phyloP scores from a whole-genome alignment of 192 early-diverging fungal species.

The Powellomyces hirtus region DNA sequence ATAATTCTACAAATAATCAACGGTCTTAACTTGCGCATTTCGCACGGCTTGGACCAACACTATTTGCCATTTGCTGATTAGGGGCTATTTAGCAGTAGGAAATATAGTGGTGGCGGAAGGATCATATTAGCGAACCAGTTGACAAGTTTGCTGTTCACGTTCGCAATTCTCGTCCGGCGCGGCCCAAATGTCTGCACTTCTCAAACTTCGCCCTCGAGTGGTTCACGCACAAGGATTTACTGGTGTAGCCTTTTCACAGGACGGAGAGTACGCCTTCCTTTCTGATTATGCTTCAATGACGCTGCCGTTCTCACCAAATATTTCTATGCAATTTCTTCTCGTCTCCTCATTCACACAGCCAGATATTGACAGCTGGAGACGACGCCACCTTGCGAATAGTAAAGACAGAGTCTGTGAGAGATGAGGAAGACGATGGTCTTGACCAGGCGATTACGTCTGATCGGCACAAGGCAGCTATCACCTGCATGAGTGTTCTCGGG shows the following conservation, averaged over 20 bases:
- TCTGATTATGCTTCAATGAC: not conserved
- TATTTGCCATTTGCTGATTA: too few relatives aligned
- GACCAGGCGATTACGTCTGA: conserved; percentile 1
- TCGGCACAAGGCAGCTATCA: conserved; percentile 20
- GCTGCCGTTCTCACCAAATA: not conserved
- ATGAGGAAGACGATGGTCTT: conserved; percentile 28
- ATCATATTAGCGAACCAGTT: too few relatives aligned
- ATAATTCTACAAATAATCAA: too few relatives aligned
- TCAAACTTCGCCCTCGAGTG: conserved; percentile 12
- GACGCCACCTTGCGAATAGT: conserved; percentile 17
- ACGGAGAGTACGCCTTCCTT: conserved; percentile 12
- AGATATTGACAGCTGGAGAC: conserved; percentile 22
- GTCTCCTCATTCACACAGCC: not conserved
- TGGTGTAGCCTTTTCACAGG: conserved; percentile 12
- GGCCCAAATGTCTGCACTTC: not conserved
- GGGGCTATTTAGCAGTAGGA: too few relatives aligned
- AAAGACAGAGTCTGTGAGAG: conserved; percentile 6
- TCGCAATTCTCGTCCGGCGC: too few relatives aligned
- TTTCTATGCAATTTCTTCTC: not conserved
- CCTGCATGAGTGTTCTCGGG: conserved; percentile 12
- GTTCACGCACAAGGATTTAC: conserved; percentile 19
- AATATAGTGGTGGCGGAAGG: too few relatives aligned
- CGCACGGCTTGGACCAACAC: too few relatives aligned
- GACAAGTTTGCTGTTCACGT: too few relatives aligned
- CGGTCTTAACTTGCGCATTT: too few relatives aligned